Conservation (phyloP, 23 red algal species). For the Pyropia haitanensis region DNA sequence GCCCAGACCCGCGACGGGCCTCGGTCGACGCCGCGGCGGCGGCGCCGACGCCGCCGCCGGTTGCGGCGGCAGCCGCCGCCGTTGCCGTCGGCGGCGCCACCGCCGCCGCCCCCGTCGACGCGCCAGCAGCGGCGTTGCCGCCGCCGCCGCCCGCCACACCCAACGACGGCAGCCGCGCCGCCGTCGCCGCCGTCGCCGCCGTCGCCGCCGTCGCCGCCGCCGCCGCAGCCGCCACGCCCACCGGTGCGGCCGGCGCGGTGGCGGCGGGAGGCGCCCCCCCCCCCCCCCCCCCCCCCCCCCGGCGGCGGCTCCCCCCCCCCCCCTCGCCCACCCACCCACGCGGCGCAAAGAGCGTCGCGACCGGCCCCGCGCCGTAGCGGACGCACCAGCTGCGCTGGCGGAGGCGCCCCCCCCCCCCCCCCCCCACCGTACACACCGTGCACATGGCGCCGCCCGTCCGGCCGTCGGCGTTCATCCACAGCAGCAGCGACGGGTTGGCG, state of each 20-base stretch:
- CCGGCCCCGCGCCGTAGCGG: slow-evolving; percentile 5
- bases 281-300: background rate
- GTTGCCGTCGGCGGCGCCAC: background rate
- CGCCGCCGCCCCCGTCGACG: slow-evolving; percentile 1
- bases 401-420: background rate
- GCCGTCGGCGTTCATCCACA: slow-evolving; percentile 77
- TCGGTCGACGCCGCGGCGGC: too few relatives aligned
- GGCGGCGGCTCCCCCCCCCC: background rate
- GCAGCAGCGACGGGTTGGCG: slow-evolving; percentile 34
- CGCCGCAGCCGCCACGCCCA: background rate
- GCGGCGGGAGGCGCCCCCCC: background rate
- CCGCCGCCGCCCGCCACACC: slow-evolving; percentile 8
- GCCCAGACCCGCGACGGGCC: too few relatives aligned
- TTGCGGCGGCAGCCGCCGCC: slow-evolving; percentile 1
- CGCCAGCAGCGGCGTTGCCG: slow-evolving; percentile 21
- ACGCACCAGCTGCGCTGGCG: slow-evolving; percentile 32
- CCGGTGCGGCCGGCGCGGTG: background rate
- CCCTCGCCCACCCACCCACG: slow-evolving; percentile 11
- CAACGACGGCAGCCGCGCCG: background rate
- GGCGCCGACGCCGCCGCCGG: background rate
- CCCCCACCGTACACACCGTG: slow-evolving; percentile 34
- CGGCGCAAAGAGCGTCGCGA: slow-evolving; percentile 37
- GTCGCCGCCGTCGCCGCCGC: background rate
- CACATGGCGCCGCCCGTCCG: slow-evolving; percentile 60
- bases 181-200: background rate